These are phyloP conservation scores for Casuarina glauca DNA, from an alignment of 306 rosid species.

Conservation along the genomic window DNA sequence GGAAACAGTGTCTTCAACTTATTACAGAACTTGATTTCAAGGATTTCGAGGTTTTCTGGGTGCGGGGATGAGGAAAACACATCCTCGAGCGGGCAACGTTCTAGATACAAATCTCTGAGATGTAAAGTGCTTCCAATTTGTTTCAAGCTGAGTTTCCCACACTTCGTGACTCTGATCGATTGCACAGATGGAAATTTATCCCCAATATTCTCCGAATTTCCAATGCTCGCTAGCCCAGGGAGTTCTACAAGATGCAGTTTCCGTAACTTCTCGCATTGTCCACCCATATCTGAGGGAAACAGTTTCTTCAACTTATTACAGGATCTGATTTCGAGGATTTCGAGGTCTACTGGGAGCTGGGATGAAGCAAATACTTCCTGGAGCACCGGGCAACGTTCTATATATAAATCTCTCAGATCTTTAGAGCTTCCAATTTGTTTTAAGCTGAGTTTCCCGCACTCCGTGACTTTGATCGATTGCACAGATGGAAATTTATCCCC, in stretches of 20 bases:
- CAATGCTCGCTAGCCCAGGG: conserved; percentile 29
- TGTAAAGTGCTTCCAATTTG: conserved; percentile 14
- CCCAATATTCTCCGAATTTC: neutral
- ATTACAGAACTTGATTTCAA: conserved; percentile 42
- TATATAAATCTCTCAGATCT: conserved; percentile 32
- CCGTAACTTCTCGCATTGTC: conserved; percentile 7
- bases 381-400: conserved; percentile 37
- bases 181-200: neutral
- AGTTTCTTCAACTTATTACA: conserved; percentile 33
- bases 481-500: neutral
- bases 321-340: conserved; percentile 33
- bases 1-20: conserved; percentile 19
- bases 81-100: conserved; percentile 34
- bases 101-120: conserved; percentile 30
- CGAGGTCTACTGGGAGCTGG: conserved; percentile 23
- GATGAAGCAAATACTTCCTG: conserved; percentile 15
- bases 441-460: conserved; percentile 3
- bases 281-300: neutral
- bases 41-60: conserved; percentile 24
- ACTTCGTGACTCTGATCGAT: conserved; percentile 14
- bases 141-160: neutral
- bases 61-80: conserved; percentile 21
- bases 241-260: conserved; percentile 31
- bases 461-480: neutral
- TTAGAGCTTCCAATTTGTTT: neutral